These are phyloP conservation scores for Pisolithus albus DNA, from an alignment of 768 basidiomycete species.

Conservation along the genomic window DNA sequence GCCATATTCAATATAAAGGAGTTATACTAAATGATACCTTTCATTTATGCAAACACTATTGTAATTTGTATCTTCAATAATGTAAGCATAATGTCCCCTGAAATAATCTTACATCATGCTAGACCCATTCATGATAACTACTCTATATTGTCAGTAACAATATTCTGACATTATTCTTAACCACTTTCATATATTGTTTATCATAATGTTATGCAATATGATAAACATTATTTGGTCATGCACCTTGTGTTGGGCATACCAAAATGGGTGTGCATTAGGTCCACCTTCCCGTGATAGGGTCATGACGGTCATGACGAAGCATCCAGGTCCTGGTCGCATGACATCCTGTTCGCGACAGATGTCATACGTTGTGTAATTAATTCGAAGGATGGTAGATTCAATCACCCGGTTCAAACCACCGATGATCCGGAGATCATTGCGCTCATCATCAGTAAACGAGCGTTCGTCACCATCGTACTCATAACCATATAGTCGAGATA, in stretches of 20 bases:
- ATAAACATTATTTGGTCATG: too few relatives aligned
- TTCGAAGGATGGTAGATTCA: constrained; percentile 10
- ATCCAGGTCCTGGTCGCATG: constrained; percentile 9
- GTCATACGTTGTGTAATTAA: constrained; percentile 31
- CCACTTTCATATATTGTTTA: too few relatives aligned
- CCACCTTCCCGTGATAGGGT: constrained; percentile 8
- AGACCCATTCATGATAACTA: too few relatives aligned
- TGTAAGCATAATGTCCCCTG: too few relatives aligned
- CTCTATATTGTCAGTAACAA: too few relatives aligned
- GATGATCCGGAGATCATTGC: constrained; percentile 8
- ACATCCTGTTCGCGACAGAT: constrained; percentile 17
- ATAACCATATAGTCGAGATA: constrained; percentile 4
- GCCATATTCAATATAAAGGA: too few relatives aligned
- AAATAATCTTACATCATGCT: too few relatives aligned
- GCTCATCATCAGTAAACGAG: constrained; percentile 6
- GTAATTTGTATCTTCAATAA: too few relatives aligned
- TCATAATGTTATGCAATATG: too few relatives aligned
- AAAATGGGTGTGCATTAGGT: constrained; percentile 20
- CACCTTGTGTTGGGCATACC: constrained; percentile 29
- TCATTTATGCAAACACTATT: too few relatives aligned
- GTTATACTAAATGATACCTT: too few relatives aligned
- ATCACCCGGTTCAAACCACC: constrained; percentile 13
- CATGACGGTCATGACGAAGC: constrained; percentile 25
- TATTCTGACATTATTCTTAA: too few relatives aligned
- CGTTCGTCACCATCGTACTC: constrained; percentile 3